Percentiles rank a stretch among this genome's conserved stretches.
Conservation (phyloP, 2,329 filamentous ascomycete genomes). For the Penicillium janthinellum region DNA sequence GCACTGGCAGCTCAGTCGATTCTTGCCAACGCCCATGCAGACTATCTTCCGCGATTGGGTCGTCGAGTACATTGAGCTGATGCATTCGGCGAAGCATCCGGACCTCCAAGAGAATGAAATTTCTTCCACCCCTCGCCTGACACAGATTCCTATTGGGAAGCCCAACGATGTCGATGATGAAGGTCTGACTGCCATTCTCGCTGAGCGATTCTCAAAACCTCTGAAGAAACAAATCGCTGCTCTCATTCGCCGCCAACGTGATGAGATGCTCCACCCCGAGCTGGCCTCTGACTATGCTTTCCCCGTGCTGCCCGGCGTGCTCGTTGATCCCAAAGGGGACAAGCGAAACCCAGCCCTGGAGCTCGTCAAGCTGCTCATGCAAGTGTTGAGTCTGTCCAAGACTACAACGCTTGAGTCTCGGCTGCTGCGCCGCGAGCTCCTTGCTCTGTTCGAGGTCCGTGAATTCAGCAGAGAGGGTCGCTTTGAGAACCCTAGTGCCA, state of each 20-base stretch:
- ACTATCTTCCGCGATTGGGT: slow-evolving; percentile 89
- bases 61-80: slow-evolving; percentile 89
- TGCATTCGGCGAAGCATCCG: slow-evolving; percentile 83
- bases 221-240: slow-evolving; percentile 83
- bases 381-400: slow-evolving; percentile 87
- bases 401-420: slow-evolving; percentile 87
- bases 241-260: slow-evolving; percentile 82
- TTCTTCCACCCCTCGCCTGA: slow-evolving; percentile 61
- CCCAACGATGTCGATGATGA: slow-evolving; percentile 63
- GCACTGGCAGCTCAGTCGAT: slow-evolving; percentile 96
- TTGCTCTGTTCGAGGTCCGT: slow-evolving; percentile 87
- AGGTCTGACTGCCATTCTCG: slow-evolving; percentile 66
- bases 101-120: slow-evolving; percentile 53
- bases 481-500: slow-evolving; percentile 82
- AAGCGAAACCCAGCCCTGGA: slow-evolving; percentile 77
- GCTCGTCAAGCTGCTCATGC: slow-evolving; percentile 89
- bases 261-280: slow-evolving; percentile 86
- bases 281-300: slow-evolving; percentile 85
- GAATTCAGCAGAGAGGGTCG: slow-evolving; percentile 89
- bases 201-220: slow-evolving; percentile 83
- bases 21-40: slow-evolving; percentile 79
- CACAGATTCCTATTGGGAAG: slow-evolving; percentile 62
- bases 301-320: slow-evolving; percentile 65
- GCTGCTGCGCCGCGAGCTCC: slow-evolving; percentile 82
- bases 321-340: slow-evolving; percentile 56